phyloP scores from a whole-genome alignment of 208 protist species.

The Trypanosoma brucei region DNA sequence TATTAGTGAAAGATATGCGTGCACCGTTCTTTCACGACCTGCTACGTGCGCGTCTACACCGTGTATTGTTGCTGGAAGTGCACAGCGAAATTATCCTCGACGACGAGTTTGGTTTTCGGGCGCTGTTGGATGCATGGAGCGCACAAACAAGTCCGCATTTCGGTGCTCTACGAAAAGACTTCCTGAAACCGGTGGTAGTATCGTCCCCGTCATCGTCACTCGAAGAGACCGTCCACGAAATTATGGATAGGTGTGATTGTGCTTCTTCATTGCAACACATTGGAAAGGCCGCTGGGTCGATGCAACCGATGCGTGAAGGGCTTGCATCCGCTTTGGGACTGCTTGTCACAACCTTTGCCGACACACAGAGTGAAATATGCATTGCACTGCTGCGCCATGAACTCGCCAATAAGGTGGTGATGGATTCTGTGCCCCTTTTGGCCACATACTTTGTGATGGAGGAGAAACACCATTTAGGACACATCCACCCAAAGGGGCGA shows the following conservation, averaged over 20 bases:
- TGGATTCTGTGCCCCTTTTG: slow-evolving; percentile 25
- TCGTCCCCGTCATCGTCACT: neutral
- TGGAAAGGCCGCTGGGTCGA: neutral
- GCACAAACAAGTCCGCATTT: neutral
- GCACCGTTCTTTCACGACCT: slow-evolving; percentile 29
- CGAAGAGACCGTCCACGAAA: neutral
- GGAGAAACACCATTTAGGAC: neutral
- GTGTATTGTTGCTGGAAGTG: slow-evolving; percentile 45
- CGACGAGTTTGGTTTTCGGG: slow-evolving; percentile 35
- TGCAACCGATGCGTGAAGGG: neutral
- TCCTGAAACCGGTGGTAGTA: neutral
- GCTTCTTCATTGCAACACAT: neutral
- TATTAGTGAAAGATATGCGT: slow-evolving; percentile 30
- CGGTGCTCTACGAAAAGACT: neutral
- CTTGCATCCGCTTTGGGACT: slow-evolving; percentile 21
- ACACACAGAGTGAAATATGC: slow-evolving; percentile 39
- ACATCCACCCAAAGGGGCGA: slow-evolving; percentile 1
- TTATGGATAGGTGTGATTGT: neutral
- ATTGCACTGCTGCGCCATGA: slow-evolving; percentile 45
- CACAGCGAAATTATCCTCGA: slow-evolving; percentile 59
- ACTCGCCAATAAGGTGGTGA: slow-evolving; percentile 46
- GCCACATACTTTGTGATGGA: slow-evolving; percentile 23
- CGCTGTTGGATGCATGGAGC: slow-evolving; percentile 54
- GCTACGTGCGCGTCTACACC: slow-evolving; percentile 29
- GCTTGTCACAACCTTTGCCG: slow-evolving; percentile 39